A percentile compares a stretch with the other conserved stretches of the same genome.
Evolutionary conservation across 2,329 filamentous ascomycete genomes (phyloP).

Genomic region (Penicillium sp.): DNA sequence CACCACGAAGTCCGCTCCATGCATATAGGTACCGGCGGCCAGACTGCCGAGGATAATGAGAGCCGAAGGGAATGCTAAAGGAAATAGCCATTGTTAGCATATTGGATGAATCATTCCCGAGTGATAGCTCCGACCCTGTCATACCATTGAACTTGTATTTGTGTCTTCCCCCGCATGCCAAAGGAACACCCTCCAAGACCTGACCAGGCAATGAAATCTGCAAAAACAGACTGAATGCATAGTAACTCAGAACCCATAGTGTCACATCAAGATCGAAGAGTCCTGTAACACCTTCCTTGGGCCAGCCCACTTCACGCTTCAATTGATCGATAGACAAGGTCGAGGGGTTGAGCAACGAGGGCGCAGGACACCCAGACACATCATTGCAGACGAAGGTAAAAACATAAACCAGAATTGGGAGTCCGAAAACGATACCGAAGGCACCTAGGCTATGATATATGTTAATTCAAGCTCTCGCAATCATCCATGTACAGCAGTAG

Average conservation of each 20-base stretch:
- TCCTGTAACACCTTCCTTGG: slow-evolving; percentile 66
- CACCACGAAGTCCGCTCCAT: slow-evolving; percentile 79
- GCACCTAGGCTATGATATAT: slow-evolving; percentile 65
- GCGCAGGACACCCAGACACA: slow-evolving; percentile 83
- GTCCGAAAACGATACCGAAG: slow-evolving; percentile 72
- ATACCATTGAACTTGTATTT: slow-evolving; percentile 80
- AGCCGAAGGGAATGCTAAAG: slow-evolving; percentile 71
- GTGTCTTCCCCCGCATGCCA: slow-evolving; percentile 70
- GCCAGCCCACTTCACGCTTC: slow-evolving; percentile 82
- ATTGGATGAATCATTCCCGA: too few relatives aligned
- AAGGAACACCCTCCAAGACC: slow-evolving; percentile 67
- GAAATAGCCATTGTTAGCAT: slow-evolving; percentile 2
- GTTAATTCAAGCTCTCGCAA: slow-evolving; percentile 12
- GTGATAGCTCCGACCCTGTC: slow-evolving; percentile 10
- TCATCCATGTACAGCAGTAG: not conserved
- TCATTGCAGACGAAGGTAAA: slow-evolving; percentile 91
- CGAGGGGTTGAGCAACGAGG: slow-evolving; percentile 72
- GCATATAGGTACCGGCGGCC: slow-evolving; percentile 70
- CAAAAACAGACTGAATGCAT: slow-evolving; percentile 71
- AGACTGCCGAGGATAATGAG: slow-evolving; percentile 70
- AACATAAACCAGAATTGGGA: slow-evolving; percentile 76
- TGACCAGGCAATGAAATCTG: slow-evolving; percentile 75
- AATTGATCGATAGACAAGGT: slow-evolving; percentile 70
- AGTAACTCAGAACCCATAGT: slow-evolving; percentile 73
- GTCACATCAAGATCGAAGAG: slow-evolving; percentile 70